Evolutionary conservation across 176 grass and related monocot species (phyloP).

Genomic region (Neostapfia colusana): DNA sequence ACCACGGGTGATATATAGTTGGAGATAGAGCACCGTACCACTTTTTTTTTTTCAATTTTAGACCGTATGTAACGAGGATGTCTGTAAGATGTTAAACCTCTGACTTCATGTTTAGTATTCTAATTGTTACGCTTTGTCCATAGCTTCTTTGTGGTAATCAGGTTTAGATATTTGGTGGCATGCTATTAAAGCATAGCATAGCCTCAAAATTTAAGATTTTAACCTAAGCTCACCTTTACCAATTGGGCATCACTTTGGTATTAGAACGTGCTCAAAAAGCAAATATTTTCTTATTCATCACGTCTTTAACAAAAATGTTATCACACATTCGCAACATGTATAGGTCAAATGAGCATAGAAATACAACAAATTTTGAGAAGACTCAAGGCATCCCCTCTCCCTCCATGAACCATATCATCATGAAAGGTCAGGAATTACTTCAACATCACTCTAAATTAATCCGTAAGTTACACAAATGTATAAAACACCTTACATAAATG

Average conservation of each 20-base stretch:
- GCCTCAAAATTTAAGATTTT: too few relatives aligned
- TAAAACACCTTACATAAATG: too few relatives aligned
- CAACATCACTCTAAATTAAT: not conserved
- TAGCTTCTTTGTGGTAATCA: not conserved
- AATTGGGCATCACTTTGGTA: not conserved
- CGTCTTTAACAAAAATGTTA: not conserved
- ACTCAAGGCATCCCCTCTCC: not conserved
- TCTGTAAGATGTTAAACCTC: too few relatives aligned
- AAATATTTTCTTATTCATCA: not conserved
- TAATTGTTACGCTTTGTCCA: not conserved
- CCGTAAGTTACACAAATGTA: too few relatives aligned
- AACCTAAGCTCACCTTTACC: not conserved
- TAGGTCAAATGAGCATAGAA: not conserved
- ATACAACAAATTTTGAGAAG: not conserved
- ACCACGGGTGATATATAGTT: not conserved
- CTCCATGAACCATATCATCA: not conserved
- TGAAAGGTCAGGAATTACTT: not conserved
- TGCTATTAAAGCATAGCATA: too few relatives aligned
- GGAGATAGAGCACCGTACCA: not conserved
- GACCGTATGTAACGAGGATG: too few relatives aligned
- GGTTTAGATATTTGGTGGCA: too few relatives aligned
- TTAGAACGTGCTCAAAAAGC: not conserved
- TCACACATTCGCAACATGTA: too few relatives aligned
- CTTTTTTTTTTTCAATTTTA: too few relatives aligned
- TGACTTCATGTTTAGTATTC: not conserved